A percentile compares a stretch with the other conserved stretches of the same genome.
Conservation (phyloP, 768 basidiomycete genomes). For the Inosperma sp. region DNA sequence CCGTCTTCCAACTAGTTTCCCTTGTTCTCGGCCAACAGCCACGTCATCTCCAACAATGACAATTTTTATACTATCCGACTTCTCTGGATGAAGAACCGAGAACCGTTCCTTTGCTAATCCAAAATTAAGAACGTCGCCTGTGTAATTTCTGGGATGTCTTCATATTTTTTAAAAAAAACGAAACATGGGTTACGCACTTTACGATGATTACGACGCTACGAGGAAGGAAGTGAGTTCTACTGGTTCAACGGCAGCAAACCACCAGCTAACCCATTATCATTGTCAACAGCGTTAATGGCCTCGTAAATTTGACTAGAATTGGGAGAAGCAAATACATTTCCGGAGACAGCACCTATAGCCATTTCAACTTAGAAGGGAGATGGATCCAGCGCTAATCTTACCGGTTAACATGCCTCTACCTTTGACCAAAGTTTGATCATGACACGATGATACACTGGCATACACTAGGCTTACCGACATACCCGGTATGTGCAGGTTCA, state of each 20-base stretch:
- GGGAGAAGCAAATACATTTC: constrained; percentile 87
- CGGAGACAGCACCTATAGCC: constrained; percentile 65
- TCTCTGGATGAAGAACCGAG: constrained; percentile 62
- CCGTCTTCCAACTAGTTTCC: constrained; percentile 82
- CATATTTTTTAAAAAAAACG: constrained; percentile 4
- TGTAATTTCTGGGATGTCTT: constrained; percentile 62
- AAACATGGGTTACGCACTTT: constrained; percentile 46
- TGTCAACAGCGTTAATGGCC: constrained; percentile 72
- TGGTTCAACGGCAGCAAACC: not conserved
- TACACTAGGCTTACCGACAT: constrained; percentile 59
- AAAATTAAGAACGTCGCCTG: constrained; percentile 88
- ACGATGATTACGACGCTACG: constrained; percentile 75
- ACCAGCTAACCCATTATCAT: constrained; percentile 57
- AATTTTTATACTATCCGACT: constrained; percentile 64
- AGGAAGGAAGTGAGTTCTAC: not conserved
- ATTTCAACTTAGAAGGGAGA: not conserved
- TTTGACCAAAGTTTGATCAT: constrained; percentile 21
- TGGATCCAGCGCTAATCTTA: constrained; percentile 23
- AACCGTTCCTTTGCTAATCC: constrained; percentile 86
- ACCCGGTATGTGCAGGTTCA: constrained; percentile 86
- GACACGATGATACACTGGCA: not conserved
- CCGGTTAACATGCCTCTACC: constrained; percentile 78
- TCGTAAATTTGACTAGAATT: constrained; percentile 79
- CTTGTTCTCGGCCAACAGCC: constrained; percentile 76
- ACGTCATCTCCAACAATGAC: constrained; percentile 89